Percentiles rank a stretch among this genome's conserved stretches.
Evolutionary conservation across 2,329 filamentous ascomycete species (phyloP).

Genomic region (Pseudopyricularia javanii): DNA sequence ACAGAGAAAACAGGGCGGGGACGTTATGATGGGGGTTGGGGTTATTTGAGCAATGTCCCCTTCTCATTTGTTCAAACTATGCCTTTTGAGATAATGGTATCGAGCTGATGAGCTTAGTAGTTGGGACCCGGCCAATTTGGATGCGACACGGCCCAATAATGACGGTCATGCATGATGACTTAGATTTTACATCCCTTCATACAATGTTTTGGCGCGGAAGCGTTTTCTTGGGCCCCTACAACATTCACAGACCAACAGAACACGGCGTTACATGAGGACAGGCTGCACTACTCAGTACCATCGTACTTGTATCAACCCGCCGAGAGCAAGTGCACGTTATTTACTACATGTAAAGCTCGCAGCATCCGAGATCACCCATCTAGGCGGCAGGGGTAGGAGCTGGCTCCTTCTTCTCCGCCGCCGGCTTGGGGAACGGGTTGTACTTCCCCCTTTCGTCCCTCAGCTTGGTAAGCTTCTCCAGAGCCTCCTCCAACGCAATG

Average conservation of each 20-base stretch:
- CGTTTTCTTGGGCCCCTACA: neutral
- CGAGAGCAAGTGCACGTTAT: too few relatives aligned
- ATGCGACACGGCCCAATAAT: neutral
- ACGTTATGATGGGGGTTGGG: neutral
- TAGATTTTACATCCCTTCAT: neutral
- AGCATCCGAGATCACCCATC: neutral
- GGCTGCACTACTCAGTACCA: too few relatives aligned
- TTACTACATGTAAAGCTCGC: neutral
- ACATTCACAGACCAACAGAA: neutral
- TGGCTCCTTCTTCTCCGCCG: constrained; percentile 1
- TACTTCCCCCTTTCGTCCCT: constrained; percentile 30
- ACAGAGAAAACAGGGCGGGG: neutral
- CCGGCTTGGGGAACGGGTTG: constrained; percentile 19
- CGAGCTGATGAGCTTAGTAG: neutral
- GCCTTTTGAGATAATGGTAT: neutral
- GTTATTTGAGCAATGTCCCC: neutral
- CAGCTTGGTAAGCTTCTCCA: constrained; percentile 40
- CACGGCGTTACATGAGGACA: too few relatives aligned
- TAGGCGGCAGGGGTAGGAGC: neutral
- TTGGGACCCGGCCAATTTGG: neutral
- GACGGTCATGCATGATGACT: neutral
- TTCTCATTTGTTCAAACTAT: neutral
- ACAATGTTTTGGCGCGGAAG: neutral
- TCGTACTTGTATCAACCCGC: too few relatives aligned
- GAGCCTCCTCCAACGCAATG: constrained; percentile 41